These are phyloP conservation scores for Elsinoe ampelina DNA, from an alignment of 2,329 filamentous ascomycete genomes.

Conservation along the genomic window DNA sequence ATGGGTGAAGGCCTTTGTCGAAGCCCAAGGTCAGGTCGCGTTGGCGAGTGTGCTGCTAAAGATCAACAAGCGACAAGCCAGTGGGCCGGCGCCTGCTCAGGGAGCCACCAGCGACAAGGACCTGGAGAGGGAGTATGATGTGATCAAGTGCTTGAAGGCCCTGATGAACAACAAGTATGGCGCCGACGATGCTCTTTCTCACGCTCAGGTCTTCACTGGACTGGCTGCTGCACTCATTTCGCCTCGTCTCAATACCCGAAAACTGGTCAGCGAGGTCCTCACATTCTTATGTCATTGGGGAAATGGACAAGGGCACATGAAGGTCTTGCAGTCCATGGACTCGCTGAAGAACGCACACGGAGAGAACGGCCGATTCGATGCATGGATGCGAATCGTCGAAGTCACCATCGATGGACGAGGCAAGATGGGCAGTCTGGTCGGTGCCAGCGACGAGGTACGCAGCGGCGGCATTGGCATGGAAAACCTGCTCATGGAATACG, in stretches of 20 bases:
- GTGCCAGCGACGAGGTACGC: conserved; percentile 89
- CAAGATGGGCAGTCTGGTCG: conserved; percentile 97
- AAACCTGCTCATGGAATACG: conserved; percentile 98
- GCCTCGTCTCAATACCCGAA: conserved; percentile 79
- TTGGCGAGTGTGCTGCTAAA: conserved; percentile 88
- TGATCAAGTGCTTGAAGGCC: conserved; percentile 93
- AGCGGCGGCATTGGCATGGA: conserved; percentile 97
- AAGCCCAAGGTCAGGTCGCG: conserved; percentile 93
- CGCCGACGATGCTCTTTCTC: conserved; percentile 84
- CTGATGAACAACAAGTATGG: conserved; percentile 99
- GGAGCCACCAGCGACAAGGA: conserved; percentile 61
- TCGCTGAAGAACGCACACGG: conserved; percentile 77
- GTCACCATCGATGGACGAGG: conserved; percentile 93
- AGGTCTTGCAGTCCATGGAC: conserved; percentile 89
- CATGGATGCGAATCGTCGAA: conserved; percentile 97
- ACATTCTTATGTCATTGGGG: conserved; percentile 96
- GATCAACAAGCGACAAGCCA: conserved; percentile 77
- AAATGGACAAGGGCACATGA: conserved; percentile 77
- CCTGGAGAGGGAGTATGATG: conserved; percentile 88
- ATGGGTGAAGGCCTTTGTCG: conserved; percentile 94
- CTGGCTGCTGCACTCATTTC: conserved; percentile 81
- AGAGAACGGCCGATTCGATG: conserved; percentile 92
- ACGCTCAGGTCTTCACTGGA: conserved; percentile 83
- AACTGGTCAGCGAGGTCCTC: conserved; percentile 89
- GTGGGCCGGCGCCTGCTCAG: conserved; percentile 53